Conservation (phyloP, 176 grass and related monocot genomes). For the Rhynchospora tenuis region DNA sequence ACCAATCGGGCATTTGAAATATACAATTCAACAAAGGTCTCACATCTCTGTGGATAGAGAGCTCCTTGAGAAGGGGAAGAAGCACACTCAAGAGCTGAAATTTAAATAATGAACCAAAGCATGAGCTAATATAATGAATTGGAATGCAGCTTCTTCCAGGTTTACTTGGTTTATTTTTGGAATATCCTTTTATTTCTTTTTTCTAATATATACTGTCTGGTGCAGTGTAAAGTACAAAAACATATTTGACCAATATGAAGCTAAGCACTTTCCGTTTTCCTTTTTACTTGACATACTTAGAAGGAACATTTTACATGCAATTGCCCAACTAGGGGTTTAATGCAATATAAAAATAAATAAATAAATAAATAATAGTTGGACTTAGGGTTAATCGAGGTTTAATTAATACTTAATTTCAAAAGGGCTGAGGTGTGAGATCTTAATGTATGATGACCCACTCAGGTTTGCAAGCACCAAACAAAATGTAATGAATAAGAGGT, state of each 20-base stretch:
- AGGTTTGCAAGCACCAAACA: neutral
- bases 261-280: neutral
- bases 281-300: neutral
- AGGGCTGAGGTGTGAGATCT: too few relatives aligned
- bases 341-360: neutral
- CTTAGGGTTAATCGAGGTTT: neutral
- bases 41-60: conserved; percentile 75
- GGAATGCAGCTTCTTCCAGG: neutral
- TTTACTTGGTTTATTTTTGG: neutral
- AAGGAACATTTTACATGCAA: neutral
- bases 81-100: conserved; percentile 72
- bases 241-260: neutral
- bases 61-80: conserved; percentile 81
- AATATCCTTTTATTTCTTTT: neutral
- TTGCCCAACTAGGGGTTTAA: neutral
- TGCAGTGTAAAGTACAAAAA: neutral
- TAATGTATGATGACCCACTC: neutral
- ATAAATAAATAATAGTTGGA: neutral
- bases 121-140: conserved; percentile 11
- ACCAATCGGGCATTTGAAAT: conserved; percentile 96
- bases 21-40: conserved; percentile 56
- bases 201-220: neutral
- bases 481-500: neutral
- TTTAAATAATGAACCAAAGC: neutral
- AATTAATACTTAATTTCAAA: neutral